Conservation (phyloP, 1,139 yeast species). For the Candida pseudocylindracea region DNA sequence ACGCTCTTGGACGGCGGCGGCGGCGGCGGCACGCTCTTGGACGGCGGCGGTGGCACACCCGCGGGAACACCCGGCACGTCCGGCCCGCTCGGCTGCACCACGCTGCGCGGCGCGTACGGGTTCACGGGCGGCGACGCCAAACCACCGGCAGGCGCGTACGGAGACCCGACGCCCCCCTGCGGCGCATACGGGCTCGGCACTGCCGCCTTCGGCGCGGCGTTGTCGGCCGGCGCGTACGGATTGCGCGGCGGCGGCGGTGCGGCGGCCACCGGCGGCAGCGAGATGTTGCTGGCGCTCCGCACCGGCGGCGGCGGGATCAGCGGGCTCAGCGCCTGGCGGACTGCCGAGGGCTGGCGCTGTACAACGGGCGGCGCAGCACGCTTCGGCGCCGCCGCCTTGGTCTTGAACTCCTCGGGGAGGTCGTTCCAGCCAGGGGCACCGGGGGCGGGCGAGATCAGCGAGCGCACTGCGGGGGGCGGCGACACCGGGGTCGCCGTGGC, state of each 20-base stretch:
- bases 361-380: conserved; percentile 29
- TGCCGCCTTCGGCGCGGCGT: background rate
- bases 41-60: background rate
- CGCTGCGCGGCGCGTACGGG: background rate
- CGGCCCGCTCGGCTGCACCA: background rate
- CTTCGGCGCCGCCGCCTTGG: conserved; percentile 4
- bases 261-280: background rate
- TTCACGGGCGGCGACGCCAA: background rate
- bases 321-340: conserved; percentile 5
- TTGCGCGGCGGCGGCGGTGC: background rate
- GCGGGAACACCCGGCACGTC: background rate
- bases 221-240: background rate
- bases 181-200: background rate
- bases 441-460: conserved; percentile 18
- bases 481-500: conserved; percentile 6
- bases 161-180: background rate
- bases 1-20: too few relatives aligned
- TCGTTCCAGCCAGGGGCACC: conserved; percentile 91
- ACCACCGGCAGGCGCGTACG: background rate
- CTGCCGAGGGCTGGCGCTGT: conserved; percentile 4
- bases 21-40: too few relatives aligned
- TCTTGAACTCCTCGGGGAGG: conserved; percentile 48
- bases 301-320: conserved; percentile 5
- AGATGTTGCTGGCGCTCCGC: conserved; percentile 1
- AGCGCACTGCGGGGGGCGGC: conserved; percentile 13